Base-by-base conservation (phyloP, 176 grass and related monocot species). In the Avena eriantha region DNA sequence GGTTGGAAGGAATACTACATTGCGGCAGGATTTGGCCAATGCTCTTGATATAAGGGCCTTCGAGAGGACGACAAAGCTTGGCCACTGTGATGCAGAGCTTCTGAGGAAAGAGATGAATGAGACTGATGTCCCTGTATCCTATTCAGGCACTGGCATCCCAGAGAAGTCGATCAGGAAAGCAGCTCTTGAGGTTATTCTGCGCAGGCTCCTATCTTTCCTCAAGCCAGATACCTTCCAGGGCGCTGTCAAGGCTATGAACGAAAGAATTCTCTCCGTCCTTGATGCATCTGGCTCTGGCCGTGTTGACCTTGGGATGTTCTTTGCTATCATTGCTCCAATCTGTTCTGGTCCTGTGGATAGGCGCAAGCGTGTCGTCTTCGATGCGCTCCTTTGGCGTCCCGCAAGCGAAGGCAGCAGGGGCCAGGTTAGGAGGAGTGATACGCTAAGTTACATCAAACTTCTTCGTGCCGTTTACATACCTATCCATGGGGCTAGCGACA, bases 281-380 rank as follows among this genome's bases (percentile, higher is more conserved):
- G 97, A 94, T 87, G 87, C 87, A 21, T 91, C 97, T 78, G 94
- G 92, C 50, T 93, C 97, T 35, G 97, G 92, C 64, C 94, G 94
- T 50, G 84, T 96, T 67, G 97, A 99, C 80, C 89, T 99, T 78
- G 97, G 97, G 24, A 91, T 99, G 97, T 94, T 99, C 87, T 96
- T 99, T 53, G 94, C 97, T 31, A 87, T 96, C 47, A 90, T 99
- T 26, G 92, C 97, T 69, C 97, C 97, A 13, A 85, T 99, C 74
- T 96, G 92, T 86, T 83, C 94, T 80, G 90, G 97, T 18, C 86
- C 88, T 34, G 75, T 93, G 82, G 92, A 94, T 48, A 84, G 61
- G 60, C 93, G 97, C 26, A 99, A 94, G 35, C 80, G 83, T 50
- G 92, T 89, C 14, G 92, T 88, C 77, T 99, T 91, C 53, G 97